A percentile compares a stretch with the other conserved stretches of the same genome.
phyloP scores from a whole-genome alignment of 2,329 filamentous ascomycete species.

The Stachybotrys echinatus region DNA sequence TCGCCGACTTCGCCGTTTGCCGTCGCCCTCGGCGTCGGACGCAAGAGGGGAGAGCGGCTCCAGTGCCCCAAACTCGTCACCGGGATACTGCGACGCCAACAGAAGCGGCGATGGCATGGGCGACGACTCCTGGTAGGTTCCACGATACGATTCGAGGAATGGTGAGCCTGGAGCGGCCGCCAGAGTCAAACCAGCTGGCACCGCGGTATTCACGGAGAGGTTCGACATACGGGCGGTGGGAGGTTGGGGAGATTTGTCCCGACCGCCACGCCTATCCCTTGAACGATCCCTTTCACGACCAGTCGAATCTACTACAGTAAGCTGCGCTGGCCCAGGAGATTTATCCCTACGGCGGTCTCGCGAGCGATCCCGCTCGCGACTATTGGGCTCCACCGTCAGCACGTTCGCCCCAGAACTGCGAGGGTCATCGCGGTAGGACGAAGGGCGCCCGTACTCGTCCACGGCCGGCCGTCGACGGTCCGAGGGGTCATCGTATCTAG shows the following conservation, averaged over 20 bases:
- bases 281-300: conserved; percentile 14
- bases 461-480: conserved; percentile 6
- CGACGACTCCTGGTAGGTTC: conserved; percentile 90
- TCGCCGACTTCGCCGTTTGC: conserved; percentile 49
- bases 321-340: conserved; percentile 12
- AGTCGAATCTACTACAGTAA: conserved; percentile 15
- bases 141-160: conserved; percentile 84
- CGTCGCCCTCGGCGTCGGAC: conserved; percentile 38
- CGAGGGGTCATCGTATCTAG: conserved; percentile 12
- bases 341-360: conserved; percentile 25
- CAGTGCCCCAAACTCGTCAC: conserved; percentile 42
- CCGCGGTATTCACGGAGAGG: conserved; percentile 44
- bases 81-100: conserved; percentile 38
- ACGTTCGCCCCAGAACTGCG: conserved; percentile 32
- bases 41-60: conserved; percentile 48
- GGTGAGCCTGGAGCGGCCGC: conserved; percentile 70
- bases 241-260: conserved; percentile 42
- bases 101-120: conserved; percentile 85
- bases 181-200: conserved; percentile 32
- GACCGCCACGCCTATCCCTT: conserved; percentile 26
- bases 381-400: conserved; percentile 34
- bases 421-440: conserved; percentile 25
- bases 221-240: conserved; percentile 45
- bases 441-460: conserved; percentile 12
- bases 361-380: conserved; percentile 27